Evolutionary conservation across 257 asterid species (phyloP).

Genomic region (Asclepias syriaca): DNA sequence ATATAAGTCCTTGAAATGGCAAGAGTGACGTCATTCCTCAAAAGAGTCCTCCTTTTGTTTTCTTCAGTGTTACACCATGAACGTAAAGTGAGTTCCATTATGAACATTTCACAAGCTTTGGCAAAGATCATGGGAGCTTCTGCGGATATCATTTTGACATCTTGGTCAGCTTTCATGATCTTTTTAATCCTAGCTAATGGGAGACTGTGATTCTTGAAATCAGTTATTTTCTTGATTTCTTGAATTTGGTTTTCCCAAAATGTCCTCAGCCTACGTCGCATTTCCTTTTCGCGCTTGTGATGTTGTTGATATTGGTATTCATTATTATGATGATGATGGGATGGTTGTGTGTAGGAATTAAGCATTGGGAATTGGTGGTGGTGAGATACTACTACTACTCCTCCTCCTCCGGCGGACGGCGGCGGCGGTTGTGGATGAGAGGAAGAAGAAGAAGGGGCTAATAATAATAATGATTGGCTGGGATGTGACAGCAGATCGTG

Average conservation of each 20-base stretch:
- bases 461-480: not conserved
- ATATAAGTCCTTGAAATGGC: conserved; percentile 29
- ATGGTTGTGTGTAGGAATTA: conserved; percentile 4
- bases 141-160: conserved; percentile 32
- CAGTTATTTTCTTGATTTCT: conserved; percentile 15
- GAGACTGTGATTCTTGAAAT: conserved; percentile 31
- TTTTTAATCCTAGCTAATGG: conserved; percentile 35
- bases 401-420: too few relatives aligned
- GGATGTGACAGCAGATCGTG: not conserved
- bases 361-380: conserved; percentile 12
- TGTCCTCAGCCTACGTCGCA: conserved; percentile 12
- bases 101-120: conserved; percentile 34
- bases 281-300: conserved; percentile 17
- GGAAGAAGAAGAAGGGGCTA: conserved; percentile 1
- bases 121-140: conserved; percentile 34
- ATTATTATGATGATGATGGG: not conserved
- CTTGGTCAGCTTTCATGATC: conserved; percentile 38
- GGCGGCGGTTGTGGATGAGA: too few relatives aligned
- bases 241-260: conserved; percentile 21
- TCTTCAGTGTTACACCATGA: conserved; percentile 32
- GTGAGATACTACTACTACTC: too few relatives aligned
- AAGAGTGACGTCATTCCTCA: conserved; percentile 22
- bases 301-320: conserved; percentile 12
- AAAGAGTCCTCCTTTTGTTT: conserved; percentile 29
- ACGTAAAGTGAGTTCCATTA: conserved; percentile 26